These are phyloP conservation scores for Asterionellopsis glacialis DNA, from an alignment of 108 stramenopile genomes.

Conservation along the genomic window DNA sequence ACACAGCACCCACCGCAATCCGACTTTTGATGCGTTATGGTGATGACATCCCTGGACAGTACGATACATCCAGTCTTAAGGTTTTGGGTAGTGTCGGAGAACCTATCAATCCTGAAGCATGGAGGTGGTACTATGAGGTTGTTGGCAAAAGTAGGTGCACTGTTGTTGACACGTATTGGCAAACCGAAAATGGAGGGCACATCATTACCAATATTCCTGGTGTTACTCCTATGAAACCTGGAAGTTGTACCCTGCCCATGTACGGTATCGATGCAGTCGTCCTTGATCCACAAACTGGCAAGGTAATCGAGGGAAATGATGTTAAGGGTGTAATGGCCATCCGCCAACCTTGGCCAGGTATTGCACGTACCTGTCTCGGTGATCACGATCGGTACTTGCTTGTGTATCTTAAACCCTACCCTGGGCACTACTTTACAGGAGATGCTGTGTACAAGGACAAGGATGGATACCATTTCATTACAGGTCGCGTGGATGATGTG, in stretches of 20 bases:
- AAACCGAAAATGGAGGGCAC: constrained; percentile 98
- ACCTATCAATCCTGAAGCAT: constrained; percentile 99
- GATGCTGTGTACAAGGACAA: constrained; percentile 89
- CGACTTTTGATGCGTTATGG: constrained; percentile 95
- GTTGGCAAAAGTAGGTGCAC: constrained; percentile 86
- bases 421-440: constrained; percentile 96
- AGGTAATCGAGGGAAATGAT: constrained; percentile 41
- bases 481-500: constrained; percentile 96
- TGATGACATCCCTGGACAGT: constrained; percentile 68
- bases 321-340: constrained; percentile 90
- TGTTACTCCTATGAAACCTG: constrained; percentile 93
- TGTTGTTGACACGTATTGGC: constrained; percentile 98
- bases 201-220: constrained; percentile 95
- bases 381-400: constrained; percentile 93
- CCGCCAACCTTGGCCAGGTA: constrained; percentile 93
- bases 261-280: constrained; percentile 95
- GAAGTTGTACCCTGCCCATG: constrained; percentile 90
- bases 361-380: constrained; percentile 91
- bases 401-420: constrained; percentile 92
- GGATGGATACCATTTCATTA: constrained; percentile 96
- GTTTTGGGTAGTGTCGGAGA: constrained; percentile 96
- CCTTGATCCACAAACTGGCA: constrained; percentile 81
- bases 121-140: constrained; percentile 96
- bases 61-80: constrained; percentile 84
- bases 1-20: constrained; percentile 96